phyloP scores from a whole-genome alignment of 164 flowering plant species.

The Buxus sempervirens region DNA sequence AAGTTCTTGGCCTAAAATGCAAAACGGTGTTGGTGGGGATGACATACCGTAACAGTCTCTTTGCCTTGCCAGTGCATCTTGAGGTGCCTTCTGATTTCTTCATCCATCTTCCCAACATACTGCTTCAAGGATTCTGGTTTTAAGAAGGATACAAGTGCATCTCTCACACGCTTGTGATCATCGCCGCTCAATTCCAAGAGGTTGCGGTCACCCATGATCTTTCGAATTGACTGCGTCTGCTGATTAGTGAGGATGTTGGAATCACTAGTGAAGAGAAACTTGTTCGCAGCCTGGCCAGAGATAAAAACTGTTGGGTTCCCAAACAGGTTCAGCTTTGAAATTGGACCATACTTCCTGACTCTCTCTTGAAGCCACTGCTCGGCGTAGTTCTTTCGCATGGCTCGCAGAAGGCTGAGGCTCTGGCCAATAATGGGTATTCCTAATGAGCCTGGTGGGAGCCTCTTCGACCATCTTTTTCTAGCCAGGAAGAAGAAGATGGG shows the following conservation, averaged over 20 bases:
- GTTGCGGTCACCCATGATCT: conserved; percentile 28
- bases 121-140: conserved; percentile 38
- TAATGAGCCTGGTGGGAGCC: conserved; percentile 39
- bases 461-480: conserved; percentile 16
- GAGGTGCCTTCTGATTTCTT: conserved; percentile 30
- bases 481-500: conserved; percentile 24
- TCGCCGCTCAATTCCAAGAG: conserved; percentile 30
- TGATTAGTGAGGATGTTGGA: conserved; percentile 12
- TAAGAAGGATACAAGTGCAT: conserved; percentile 27
- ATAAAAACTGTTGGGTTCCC: conserved; percentile 38
- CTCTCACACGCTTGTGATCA: conserved; percentile 40
- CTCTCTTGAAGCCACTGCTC: conserved; percentile 31
- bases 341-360: conserved; percentile 28
- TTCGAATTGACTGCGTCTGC: conserved; percentile 21
- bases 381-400: conserved; percentile 32
- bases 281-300: conserved; percentile 41
- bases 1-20: too few relatives aligned
- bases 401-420: conserved; percentile 26
- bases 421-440: conserved; percentile 43
- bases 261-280: conserved; percentile 25
- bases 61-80: conserved; percentile 36
- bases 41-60: conserved; percentile 30
- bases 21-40: background rate
- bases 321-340: conserved; percentile 35
- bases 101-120: conserved; percentile 36